A percentile compares a stretch with the other conserved stretches of the same genome.
Evolutionary conservation across 441 rosid species (phyloP).

Genomic region (Croton setiger): DNA sequence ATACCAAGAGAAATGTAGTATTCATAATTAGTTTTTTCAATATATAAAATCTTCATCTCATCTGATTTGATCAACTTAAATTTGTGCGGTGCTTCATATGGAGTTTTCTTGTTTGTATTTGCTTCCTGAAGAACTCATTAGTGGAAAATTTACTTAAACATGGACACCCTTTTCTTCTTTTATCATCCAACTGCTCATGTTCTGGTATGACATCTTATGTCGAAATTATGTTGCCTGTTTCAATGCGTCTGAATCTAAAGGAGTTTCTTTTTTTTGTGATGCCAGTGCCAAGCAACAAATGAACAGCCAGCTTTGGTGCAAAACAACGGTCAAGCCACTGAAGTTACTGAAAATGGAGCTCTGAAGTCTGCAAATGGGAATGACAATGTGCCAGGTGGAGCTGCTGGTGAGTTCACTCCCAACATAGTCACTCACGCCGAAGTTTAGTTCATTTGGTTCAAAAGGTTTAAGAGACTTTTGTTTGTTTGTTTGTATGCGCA

Average conservation of each 20-base stretch:
- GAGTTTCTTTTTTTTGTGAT: constrained; percentile 19
- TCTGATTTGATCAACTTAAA: background rate
- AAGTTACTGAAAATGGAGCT: constrained; percentile 23
- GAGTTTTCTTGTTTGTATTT: background rate
- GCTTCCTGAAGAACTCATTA: background rate
- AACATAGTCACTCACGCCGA: background rate
- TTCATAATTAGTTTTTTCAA: constrained; percentile 1
- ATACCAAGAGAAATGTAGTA: background rate
- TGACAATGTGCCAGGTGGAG: constrained; percentile 22
- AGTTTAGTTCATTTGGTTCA: background rate
- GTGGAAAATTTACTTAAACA: background rate
- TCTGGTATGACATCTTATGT: background rate
- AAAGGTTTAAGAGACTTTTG: constrained; percentile 1
- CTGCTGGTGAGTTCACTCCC: constrained; percentile 20
- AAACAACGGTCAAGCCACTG: constrained; percentile 29
- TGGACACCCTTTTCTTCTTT: background rate
- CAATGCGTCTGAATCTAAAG: constrained; percentile 2
- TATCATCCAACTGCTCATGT: constrained; percentile 1
- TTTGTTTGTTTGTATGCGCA: constrained; percentile 5
- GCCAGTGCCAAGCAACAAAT: constrained; percentile 32
- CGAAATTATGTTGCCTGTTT: constrained; percentile 1
- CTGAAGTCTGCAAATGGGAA: constrained; percentile 25
- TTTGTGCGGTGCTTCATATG: background rate
- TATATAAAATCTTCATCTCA: background rate
- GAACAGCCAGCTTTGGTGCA: constrained; percentile 35